Base-by-base conservation (phyloP, 148 eudicot species). In the Euryodendron excelsum region DNA sequence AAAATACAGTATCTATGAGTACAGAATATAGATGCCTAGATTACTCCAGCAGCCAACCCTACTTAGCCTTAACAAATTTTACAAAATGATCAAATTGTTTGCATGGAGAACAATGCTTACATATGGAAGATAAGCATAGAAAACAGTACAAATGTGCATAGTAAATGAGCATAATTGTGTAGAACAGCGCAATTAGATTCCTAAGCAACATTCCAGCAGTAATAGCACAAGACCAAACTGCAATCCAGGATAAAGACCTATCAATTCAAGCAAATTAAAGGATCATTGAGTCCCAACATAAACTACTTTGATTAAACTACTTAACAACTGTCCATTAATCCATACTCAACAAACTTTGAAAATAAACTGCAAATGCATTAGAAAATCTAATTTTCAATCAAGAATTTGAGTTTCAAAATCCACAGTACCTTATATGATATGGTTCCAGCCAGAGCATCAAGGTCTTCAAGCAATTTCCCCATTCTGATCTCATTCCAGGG, bases 401-500 rank as follows among this genome's bases (percentile, higher is more conserved):
- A 28, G 17, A 33, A 31, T 25, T 5, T 36, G 17, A 28, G 31
- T 4, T 61, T 20, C 7, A 62, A 60, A 74, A 27, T 7, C 25
- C 70, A 48, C 1, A 5, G 1, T 81, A 92, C 98, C 96, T 92
- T 94, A 44, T 86, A 92, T 48, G 98, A 94, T 60, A 94, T 86
- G 61, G 98, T 94, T 47, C 98, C 98, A 80, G 94, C 97, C 67
- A 94, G 89, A 73, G 98, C 98, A 90, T 94, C 98, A 84, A 94
- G 98, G 85, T 94, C 98, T 69, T 94, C 98, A 66, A 94, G 89
- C 88, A 94, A 87, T 76, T 94, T 94, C 31, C 97, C 98, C 86
- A 88, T 85, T 80, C 98, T 86, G 81, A 92, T 86, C 83, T 75
- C 82, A 89, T 92, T 90, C 98, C 98, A 94, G 6, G 98, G 98